Base-by-base conservation (phyloP, 2,329 filamentous ascomycete species). In the Fusarium denticulatum region DNA sequence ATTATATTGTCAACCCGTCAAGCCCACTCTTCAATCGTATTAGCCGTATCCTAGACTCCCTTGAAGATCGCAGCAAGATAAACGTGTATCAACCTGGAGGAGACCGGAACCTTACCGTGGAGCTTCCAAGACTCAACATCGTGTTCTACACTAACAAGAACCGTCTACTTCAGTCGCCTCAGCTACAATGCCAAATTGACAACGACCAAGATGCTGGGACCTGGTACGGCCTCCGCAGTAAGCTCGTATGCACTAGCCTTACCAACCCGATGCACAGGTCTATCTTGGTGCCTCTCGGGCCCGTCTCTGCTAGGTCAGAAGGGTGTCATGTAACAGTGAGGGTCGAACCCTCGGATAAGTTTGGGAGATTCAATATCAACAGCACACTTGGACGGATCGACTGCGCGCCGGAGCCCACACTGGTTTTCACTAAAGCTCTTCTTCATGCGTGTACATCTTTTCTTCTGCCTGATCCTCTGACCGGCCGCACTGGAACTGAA, bases 391-490 rank as follows among this genome's bases (percentile, higher is more conserved):
- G 87, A 0, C 83, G 88, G 6, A 77, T 93, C 0, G 85, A 88
- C 4, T 91, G 89, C 50, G 84, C 90, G 0, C 80, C 88, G 0
- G 90, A 92, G 66, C 88, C 88, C 0, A 79, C 78, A 0, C 79
- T 90, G 3, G 79, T 89, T 0, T 90, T 90, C 63, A 83, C 81
- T 0, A 91, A 90, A 71, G 89, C 89, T 0, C 79, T 86, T 11
- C 78, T 90, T 4, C 91, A 93, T 72, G 91, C 90, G 0, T 82
- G 84, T 15, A 93, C 91, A 0, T 90, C 90, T 0, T 88, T 86
- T 42, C 70, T 86, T 0, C 46, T 92, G 0, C 85, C 88, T 0
- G 91, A 93, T 73, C 82, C 84, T 0, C 81, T 93, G 4, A 92
- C 90, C 0, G 82, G 85, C 0, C 83, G 86, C 0, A 92, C 89